Conservation (phyloP, 257 asterid species). For the Lithospermum erythrorhizon region DNA sequence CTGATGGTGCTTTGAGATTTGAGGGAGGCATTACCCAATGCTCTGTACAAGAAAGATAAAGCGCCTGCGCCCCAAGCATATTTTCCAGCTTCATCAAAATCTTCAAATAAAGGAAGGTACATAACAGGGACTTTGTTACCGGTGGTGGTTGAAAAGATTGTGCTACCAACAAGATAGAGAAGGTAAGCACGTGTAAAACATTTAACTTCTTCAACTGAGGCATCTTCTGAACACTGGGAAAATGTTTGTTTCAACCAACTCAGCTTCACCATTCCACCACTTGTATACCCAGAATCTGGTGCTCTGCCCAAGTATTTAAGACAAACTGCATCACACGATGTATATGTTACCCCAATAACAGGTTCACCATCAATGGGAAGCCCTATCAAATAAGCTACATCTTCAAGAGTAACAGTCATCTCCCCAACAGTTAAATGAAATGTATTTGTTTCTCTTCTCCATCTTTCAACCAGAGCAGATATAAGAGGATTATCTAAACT, state of each 20-base stretch:
- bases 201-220: constrained; percentile 55
- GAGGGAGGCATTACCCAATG: constrained; percentile 93
- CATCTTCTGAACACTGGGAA: constrained; percentile 60
- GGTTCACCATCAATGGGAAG: constrained; percentile 62
- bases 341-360: not conserved
- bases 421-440: constrained; percentile 87
- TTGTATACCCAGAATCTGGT: constrained; percentile 39
- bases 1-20: constrained; percentile 92
- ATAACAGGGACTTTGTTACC: constrained; percentile 95
- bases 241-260: constrained; percentile 95
- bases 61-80: constrained; percentile 99
- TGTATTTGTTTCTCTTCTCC: constrained; percentile 95
- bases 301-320: constrained; percentile 29
- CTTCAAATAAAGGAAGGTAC: constrained; percentile 90
- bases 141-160: constrained; percentile 90
- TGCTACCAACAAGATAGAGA: constrained; percentile 89
- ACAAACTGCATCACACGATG: not conserved
- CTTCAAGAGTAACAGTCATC: constrained; percentile 91
- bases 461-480: constrained; percentile 88
- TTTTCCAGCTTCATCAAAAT: constrained; percentile 80
- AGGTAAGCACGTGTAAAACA: constrained; percentile 81
- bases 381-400: constrained; percentile 84
- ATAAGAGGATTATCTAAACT: constrained; percentile 86
- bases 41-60: constrained; percentile 78
- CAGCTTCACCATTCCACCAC: constrained; percentile 85